Conservation (phyloP, 1,139 yeast genomes). For the Meyerozyma athensensis region DNA sequence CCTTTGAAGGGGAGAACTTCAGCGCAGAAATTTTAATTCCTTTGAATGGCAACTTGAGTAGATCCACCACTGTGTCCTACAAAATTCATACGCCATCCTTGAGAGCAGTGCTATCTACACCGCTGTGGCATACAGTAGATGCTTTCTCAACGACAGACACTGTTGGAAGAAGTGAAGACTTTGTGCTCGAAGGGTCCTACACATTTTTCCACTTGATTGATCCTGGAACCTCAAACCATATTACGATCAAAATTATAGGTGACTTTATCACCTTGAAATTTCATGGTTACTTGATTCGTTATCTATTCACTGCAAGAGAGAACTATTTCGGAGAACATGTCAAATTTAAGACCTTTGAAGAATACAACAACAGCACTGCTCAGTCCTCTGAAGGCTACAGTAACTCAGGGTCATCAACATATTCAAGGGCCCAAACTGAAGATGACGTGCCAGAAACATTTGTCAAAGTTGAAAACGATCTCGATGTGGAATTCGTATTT, state of each 20-base stretch:
- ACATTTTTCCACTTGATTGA: slow-evolving; percentile 56
- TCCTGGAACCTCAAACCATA: slow-evolving; percentile 61
- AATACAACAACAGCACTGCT: slow-evolving; percentile 42
- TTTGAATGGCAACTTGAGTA: slow-evolving; percentile 52
- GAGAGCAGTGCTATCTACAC: slow-evolving; percentile 64
- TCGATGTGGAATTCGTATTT: slow-evolving; percentile 71
- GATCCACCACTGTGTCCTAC: slow-evolving; percentile 53
- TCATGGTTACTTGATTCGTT: slow-evolving; percentile 75
- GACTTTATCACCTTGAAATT: slow-evolving; percentile 64
- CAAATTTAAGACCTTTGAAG: slow-evolving; percentile 85
- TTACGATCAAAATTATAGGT: slow-evolving; percentile 62
- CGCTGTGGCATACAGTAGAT: slow-evolving; percentile 86
- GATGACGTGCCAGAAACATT: slow-evolving; percentile 35
- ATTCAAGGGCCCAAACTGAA: slow-evolving; percentile 4
- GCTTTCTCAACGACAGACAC: slow-evolving; percentile 60
- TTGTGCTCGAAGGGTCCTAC: slow-evolving; percentile 62
- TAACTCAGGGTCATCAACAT: slow-evolving; percentile 5
- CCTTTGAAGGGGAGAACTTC: slow-evolving; percentile 65
- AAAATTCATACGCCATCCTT: slow-evolving; percentile 54
- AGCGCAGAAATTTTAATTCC: slow-evolving; percentile 52
- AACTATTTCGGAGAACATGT: slow-evolving; percentile 85
- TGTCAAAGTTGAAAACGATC: slow-evolving; percentile 60
- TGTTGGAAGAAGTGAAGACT: slow-evolving; percentile 61
- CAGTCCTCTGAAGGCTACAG: slow-evolving; percentile 4
- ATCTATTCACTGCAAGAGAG: slow-evolving; percentile 72